Percentiles rank a stretch among this genome's conserved stretches.
These are phyloP conservation scores for Rosa hybrid DNA, from an alignment of 331 rosid species.

Conservation along the genomic window DNA sequence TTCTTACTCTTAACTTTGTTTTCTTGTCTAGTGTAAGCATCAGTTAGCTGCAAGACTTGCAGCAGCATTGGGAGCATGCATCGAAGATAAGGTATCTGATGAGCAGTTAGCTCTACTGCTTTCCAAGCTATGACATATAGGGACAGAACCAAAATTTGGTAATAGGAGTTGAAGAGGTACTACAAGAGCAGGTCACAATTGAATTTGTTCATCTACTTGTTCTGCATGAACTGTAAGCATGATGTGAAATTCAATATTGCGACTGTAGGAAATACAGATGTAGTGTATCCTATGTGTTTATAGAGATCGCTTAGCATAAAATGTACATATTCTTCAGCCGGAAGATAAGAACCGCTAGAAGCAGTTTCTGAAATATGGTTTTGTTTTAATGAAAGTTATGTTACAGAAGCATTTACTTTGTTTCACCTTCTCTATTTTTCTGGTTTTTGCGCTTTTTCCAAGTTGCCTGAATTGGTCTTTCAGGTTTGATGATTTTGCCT, in stretches of 20 bases:
- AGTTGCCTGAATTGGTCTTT: neutral
- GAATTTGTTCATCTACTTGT: neutral
- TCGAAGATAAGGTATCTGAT: conserved; percentile 72
- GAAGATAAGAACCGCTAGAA: neutral
- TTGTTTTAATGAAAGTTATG: neutral
- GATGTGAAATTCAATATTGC: neutral
- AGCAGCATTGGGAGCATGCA: conserved; percentile 66
- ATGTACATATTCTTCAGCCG: neutral
- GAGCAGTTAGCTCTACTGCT: conserved; percentile 71
- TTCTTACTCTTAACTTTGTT: conserved; percentile 2
- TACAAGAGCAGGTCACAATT: neutral
- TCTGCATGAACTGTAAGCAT: neutral
- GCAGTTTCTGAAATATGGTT: neutral
- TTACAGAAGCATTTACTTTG: neutral
- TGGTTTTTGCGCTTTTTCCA: neutral
- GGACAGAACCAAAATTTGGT: neutral
- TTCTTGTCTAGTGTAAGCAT: conserved; percentile 73
- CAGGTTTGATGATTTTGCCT: neutral
- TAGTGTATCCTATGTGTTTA: neutral
- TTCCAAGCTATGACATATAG: conserved; percentile 43
- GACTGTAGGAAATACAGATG: neutral
- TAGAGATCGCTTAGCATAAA: neutral
- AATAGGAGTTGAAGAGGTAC: neutral
- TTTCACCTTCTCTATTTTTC: neutral
- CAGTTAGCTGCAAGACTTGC: conserved; percentile 85